Percentiles rank a stretch among this genome's conserved stretches.
Evolutionary conservation across 371 early-diverging fungal species (phyloP).

Genomic region (Batrachochytrium dendrobatidis): DNA sequence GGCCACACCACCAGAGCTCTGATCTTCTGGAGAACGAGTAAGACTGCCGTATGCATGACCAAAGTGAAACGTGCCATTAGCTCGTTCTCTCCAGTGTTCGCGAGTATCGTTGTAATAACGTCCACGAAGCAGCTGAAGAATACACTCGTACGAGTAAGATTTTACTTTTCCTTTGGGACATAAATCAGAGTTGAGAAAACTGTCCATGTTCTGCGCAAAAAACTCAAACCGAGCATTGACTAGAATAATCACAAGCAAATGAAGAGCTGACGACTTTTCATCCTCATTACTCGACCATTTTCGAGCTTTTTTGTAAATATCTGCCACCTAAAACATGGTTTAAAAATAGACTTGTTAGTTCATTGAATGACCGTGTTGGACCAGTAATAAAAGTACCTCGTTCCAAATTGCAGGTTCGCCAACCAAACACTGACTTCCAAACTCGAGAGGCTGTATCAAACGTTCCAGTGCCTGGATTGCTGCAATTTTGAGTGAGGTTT

Average conservation of each 20-base stretch:
- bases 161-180: conserved; percentile 23
- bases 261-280: conserved; percentile 22
- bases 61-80: conserved; percentile 17
- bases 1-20: conserved; percentile 23
- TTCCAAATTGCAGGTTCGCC: background rate
- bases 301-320: conserved; percentile 27
- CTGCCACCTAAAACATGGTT: conserved; percentile 20
- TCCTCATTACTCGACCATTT: conserved; percentile 35
- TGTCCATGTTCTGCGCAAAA: conserved; percentile 26
- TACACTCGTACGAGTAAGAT: conserved; percentile 27
- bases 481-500: conserved; percentile 25
- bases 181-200: conserved; percentile 25
- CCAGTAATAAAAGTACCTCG: background rate
- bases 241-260: conserved; percentile 30
- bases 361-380: background rate
- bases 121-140: conserved; percentile 36
- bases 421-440: background rate
- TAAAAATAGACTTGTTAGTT: background rate
- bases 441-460: conserved; percentile 35
- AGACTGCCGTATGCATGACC: conserved; percentile 20
- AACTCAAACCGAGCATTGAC: conserved; percentile 30
- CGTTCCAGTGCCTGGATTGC: conserved; percentile 36
- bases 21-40: conserved; percentile 27
- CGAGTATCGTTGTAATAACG: conserved; percentile 31
- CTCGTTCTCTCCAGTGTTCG: conserved; percentile 9